Percentiles rank a stretch among this genome's conserved stretches.
phyloP scores from a whole-genome alignment of 164 flowering plant species.

The Liriodendron chinense region DNA sequence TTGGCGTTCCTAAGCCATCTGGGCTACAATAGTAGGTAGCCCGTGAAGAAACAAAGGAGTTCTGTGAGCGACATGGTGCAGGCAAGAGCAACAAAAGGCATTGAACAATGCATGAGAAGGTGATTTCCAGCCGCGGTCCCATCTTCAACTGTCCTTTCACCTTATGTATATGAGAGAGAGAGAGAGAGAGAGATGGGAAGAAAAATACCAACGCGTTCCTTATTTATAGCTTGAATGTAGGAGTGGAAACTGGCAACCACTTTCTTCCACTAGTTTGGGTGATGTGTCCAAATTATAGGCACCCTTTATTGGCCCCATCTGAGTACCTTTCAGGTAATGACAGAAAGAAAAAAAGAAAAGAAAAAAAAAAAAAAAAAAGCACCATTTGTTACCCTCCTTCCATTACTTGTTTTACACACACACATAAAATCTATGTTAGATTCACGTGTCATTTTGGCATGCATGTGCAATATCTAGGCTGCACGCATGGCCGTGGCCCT shows the following conservation, averaged over 20 bases:
- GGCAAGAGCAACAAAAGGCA: constrained; percentile 1
- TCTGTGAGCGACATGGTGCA: constrained; percentile 2
- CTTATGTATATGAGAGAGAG: neutral
- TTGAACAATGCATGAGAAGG: neutral
- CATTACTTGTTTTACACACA: too few relatives aligned
- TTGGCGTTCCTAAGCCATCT: constrained; percentile 71
- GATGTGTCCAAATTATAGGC: neutral
- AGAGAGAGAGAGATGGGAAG: neutral
- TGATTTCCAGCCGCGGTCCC: neutral
- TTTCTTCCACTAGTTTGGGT: neutral
- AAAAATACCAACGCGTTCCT: neutral
- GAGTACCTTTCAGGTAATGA: too few relatives aligned
- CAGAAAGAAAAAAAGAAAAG: too few relatives aligned
- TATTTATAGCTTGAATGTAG: neutral
- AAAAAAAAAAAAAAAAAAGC: too few relatives aligned
- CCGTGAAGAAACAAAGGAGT: constrained; percentile 34
- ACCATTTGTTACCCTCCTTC: too few relatives aligned
- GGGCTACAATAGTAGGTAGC: constrained; percentile 89
- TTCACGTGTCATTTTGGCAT: neutral
- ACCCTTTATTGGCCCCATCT: too few relatives aligned
- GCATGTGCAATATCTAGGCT: neutral
- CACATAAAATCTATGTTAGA: neutral
- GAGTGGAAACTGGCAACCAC: neutral
- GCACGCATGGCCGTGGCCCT: neutral
- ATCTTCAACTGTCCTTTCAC: neutral